A percentile compares a stretch with the other conserved stretches of the same genome.
These are phyloP conservation scores for Nannochloropsis gaditana DNA, from an alignment of 108 stramenopile genomes.

Conservation along the genomic window DNA sequence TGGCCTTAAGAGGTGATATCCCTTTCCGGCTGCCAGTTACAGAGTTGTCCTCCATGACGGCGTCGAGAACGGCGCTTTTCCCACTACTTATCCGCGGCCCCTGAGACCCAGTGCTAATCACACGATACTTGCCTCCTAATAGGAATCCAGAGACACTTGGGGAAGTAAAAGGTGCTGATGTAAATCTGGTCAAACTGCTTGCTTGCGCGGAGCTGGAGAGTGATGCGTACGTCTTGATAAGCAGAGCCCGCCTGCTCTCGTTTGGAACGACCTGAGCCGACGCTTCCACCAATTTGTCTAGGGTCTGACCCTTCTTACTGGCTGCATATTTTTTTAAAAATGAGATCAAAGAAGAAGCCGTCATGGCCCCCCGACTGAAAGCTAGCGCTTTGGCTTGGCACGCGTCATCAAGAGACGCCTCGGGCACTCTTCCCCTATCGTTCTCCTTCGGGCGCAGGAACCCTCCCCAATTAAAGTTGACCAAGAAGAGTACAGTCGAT, in stretches of 20 bases:
- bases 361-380: background rate
- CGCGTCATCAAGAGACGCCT: background rate
- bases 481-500: background rate
- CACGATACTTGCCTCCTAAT: background rate
- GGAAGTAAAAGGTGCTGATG: background rate
- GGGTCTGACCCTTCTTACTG: background rate
- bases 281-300: background rate
- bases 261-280: background rate
- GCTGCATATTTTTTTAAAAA: background rate
- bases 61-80: constrained; percentile 6
- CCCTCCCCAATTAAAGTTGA: background rate
- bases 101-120: background rate
- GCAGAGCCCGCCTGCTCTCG: background rate
- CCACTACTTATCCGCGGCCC: background rate
- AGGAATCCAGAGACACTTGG: background rate
- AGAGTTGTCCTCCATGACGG: background rate
- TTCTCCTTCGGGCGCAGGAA: background rate
- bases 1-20: background rate
- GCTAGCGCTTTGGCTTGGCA: background rate
- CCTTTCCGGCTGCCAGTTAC: background rate
- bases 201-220: constrained; percentile 9
- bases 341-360: background rate
- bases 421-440: background rate
- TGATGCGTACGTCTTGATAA: background rate
- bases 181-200: background rate